phyloP scores from a whole-genome alignment of 192 early-diverging fungal genomes.

The Coemansia sp. region DNA sequence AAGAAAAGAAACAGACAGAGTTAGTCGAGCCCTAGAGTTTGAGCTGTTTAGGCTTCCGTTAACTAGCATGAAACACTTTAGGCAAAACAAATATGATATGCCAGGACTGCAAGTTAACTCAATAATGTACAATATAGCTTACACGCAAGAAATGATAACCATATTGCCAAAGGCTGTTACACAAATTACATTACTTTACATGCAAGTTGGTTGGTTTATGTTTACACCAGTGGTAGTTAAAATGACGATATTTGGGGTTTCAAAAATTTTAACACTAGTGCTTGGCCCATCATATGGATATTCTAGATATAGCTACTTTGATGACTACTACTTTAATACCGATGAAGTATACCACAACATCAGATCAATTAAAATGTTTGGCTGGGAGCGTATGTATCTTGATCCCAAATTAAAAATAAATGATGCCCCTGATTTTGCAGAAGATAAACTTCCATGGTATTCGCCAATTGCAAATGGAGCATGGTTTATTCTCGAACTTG shows the following conservation, averaged over 20 bases:
- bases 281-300: background rate
- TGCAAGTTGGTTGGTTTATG: background rate
- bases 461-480: background rate
- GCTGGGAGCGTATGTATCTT: too few species aligned
- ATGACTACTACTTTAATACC: background rate
- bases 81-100: background rate
- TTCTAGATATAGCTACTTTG: background rate
- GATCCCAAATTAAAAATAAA: background rate
- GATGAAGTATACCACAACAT: background rate
- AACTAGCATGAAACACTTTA: background rate
- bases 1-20: constrained; percentile 6
- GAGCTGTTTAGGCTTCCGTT: constrained; percentile 35
- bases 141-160: background rate
- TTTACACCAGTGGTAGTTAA: background rate
- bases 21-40: constrained; percentile 15
- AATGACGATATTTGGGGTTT: background rate
- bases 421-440: background rate
- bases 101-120: background rate
- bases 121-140: background rate
- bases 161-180: background rate
- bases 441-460: background rate
- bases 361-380: too few species aligned
- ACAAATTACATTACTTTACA: background rate
- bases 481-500: background rate
- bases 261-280: background rate